A percentile compares a stretch with the other conserved stretches of the same genome.
These are phyloP conservation scores for Ceratocystis albifundus DNA, from an alignment of 2,329 filamentous ascomycete species.

Conservation along the genomic window DNA sequence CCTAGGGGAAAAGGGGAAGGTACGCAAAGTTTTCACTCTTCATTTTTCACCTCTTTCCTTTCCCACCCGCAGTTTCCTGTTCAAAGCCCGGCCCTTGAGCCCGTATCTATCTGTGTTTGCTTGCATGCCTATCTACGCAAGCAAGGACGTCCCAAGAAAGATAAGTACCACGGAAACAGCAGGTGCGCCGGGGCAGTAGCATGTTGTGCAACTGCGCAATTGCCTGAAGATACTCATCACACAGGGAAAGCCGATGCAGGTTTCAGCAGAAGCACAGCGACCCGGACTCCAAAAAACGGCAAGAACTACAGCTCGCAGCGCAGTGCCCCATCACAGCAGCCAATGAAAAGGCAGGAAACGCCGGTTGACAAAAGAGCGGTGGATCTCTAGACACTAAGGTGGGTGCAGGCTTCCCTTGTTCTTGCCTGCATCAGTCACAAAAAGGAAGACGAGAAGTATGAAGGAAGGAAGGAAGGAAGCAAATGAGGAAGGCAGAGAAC, in stretches of 20 bases:
- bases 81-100: neutral
- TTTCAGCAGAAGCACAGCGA: conserved; percentile 5
- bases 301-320: neutral
- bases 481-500: neutral
- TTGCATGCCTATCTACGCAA: neutral
- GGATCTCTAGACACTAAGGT: neutral
- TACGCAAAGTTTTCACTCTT: neutral
- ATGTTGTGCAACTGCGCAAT: conserved; percentile 6
- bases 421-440: conserved; percentile 6
- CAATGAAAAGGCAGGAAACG: neutral
- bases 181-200: conserved; percentile 1
- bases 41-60: neutral
- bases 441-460: neutral
- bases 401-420: neutral
- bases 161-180: neutral
- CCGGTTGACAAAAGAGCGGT: neutral
- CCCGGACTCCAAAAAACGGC: neutral
- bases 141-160: neutral
- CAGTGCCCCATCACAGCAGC: neutral
- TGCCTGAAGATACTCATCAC: neutral
- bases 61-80: neutral
- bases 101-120: neutral
- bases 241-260: neutral
- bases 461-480: neutral
- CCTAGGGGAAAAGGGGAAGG: neutral